Percentiles rank a stretch among this genome's conserved stretches.
Evolutionary conservation across 2,329 filamentous ascomycete genomes (phyloP).

Genomic region (Fusarium humuli): DNA sequence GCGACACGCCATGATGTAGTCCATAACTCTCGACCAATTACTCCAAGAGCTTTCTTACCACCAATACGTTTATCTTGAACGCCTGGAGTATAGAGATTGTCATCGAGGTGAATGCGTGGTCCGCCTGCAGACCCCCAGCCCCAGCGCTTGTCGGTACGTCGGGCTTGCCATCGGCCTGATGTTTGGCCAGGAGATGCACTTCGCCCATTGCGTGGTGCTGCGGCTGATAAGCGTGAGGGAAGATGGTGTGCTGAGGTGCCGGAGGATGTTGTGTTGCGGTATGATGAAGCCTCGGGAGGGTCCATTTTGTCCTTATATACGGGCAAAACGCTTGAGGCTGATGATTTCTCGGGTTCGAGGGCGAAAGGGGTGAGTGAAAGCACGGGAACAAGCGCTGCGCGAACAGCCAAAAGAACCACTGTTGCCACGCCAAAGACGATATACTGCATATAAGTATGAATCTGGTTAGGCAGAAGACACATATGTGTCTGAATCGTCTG

Average conservation of each 20-base stretch:
- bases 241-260: conserved; percentile 44
- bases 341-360: conserved; percentile 55
- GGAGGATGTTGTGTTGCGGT: conserved; percentile 37
- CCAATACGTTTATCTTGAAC: conserved; percentile 42
- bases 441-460: conserved; percentile 86
- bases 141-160: conserved; percentile 51
- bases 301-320: conserved; percentile 67
- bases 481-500: conserved; percentile 86
- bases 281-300: conserved; percentile 46
- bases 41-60: conserved; percentile 52
- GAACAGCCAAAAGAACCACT: conserved; percentile 61
- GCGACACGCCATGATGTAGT: conserved; percentile 71
- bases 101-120: conserved; percentile 66
- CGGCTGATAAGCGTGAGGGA: conserved; percentile 39
- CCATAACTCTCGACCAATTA: conserved; percentile 70
- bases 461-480: conserved; percentile 89
- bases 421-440: conserved; percentile 69
- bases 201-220: conserved; percentile 36
- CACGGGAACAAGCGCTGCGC: conserved; percentile 68
- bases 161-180: conserved; percentile 43
- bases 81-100: conserved; percentile 59
- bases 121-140: conserved; percentile 59
- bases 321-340: conserved; percentile 50
- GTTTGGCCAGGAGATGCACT: conserved; percentile 38
- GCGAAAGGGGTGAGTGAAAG: conserved; percentile 66